Conservation (phyloP, 768 basidiomycete genomes). For the Mycena chlorophos region DNA sequence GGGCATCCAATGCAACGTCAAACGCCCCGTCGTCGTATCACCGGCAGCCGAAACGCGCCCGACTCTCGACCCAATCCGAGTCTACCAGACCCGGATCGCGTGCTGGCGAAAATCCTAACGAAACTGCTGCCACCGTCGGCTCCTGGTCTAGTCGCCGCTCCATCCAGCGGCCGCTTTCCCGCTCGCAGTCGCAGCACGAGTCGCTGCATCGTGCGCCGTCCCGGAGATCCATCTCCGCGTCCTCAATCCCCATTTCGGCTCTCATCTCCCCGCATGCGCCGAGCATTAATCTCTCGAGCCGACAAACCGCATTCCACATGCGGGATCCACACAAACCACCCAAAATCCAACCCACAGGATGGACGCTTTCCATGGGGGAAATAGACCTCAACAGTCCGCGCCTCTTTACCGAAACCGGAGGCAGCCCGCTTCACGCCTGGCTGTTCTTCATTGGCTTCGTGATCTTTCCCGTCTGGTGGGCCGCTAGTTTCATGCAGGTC, state of each 20-base stretch:
- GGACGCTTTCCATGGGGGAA: slow-evolving; percentile 38
- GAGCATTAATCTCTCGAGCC: slow-evolving; percentile 40
- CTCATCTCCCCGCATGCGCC: slow-evolving; percentile 55
- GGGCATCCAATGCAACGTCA: slow-evolving; percentile 19
- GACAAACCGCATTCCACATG: slow-evolving; percentile 47
- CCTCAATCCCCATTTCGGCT: slow-evolving; percentile 22
- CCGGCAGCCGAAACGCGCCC: slow-evolving; percentile 21
- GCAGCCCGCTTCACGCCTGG: slow-evolving; percentile 51
- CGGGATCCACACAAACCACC: slow-evolving; percentile 50
- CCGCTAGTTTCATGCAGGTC: slow-evolving; percentile 43
- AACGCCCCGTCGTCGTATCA: slow-evolving; percentile 21
- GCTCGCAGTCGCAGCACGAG: slow-evolving; percentile 16
- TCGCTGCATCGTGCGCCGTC: slow-evolving; percentile 19
- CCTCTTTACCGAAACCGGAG: slow-evolving; percentile 22
- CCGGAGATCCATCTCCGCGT: slow-evolving; percentile 18
- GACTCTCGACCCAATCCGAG: slow-evolving; percentile 18
- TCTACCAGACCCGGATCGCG: slow-evolving; percentile 3
- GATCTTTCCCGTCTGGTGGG: slow-evolving; percentile 56
- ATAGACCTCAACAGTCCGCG: slow-evolving; percentile 32
- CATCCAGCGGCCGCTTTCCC: slow-evolving; percentile 1
- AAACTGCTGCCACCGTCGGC: slow-evolving; percentile 17
- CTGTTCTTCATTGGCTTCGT: slow-evolving; percentile 55
- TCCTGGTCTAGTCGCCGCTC: slow-evolving; percentile 21
- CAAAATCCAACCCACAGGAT: slow-evolving; percentile 42
- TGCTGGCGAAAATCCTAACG: no score